Evolutionary conservation across 2,329 filamentous ascomycete species (phyloP), one percentile per base, ranked within the genome.

Genomic region (Alternaria triticina): DNA sequence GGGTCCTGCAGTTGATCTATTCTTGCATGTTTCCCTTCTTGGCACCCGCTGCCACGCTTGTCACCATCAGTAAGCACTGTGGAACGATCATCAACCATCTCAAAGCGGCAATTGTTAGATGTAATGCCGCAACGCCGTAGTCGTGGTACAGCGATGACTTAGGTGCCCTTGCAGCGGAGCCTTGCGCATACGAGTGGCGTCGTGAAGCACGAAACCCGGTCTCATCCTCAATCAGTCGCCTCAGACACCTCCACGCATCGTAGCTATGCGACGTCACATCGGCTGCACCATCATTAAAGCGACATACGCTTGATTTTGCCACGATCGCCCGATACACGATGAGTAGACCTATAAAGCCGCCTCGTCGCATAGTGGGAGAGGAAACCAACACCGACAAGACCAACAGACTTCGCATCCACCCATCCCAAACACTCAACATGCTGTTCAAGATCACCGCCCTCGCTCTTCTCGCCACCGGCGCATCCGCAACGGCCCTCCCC

Each of bases 401-500:
- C 23, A 33, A 15, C 43, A 43, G 15, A 5, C 46, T 17, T 49
- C 40, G 8, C 49, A 54, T 22, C n/a, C 23, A 20, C 27, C n/a
- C 36, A 20, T 13, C 23, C 6, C 27, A 46, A 6, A 33, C 6
- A 7, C 12, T 15, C 45, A 62, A 13, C 27, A 72, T 71, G 70
- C 44, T 66, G 4, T 64, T 57, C 51, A 69, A 68, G 17, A 33
- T 61, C 51, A 25, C 59, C 13, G 27, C 57, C 13, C 23, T 71
- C 23, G 44, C 52, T 4, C 36, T 70, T 15, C 50, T 74, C 36
- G 57, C 65, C 13, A 57, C 64, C 30, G 17, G 54, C 22, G 55
- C 61, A 25, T 54, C 61, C 6, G 63, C 64, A 20, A 58, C 54
- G 13, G 23, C 62, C 3, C n/a, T 62, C 6, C 30, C 66, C 9